Evolutionary conservation across 1,139 yeast genomes (phyloP).

Genomic region (Scheffersomyces quercinus): DNA sequence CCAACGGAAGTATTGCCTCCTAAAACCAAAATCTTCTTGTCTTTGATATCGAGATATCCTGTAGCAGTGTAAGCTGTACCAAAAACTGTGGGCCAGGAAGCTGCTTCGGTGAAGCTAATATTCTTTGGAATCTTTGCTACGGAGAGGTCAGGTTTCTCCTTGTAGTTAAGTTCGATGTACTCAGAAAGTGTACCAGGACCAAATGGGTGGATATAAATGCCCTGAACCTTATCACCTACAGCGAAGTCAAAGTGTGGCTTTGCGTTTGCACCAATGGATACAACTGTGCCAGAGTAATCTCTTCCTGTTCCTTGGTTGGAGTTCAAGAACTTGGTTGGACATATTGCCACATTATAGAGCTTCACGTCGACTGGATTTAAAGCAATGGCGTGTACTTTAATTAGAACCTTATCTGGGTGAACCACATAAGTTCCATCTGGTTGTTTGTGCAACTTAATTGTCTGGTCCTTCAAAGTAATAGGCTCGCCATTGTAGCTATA

Average conservation of each 20-base stretch:
- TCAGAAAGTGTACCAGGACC: slow-evolving; percentile 55
- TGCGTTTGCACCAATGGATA: slow-evolving; percentile 54
- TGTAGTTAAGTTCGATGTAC: slow-evolving; percentile 40
- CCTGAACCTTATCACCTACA: slow-evolving; percentile 68
- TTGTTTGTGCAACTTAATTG: slow-evolving; percentile 24
- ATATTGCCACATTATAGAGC: slow-evolving; percentile 38
- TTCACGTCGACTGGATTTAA: slow-evolving; percentile 71
- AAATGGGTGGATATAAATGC: slow-evolving; percentile 46
- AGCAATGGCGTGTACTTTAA: slow-evolving; percentile 60
- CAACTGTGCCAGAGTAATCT: slow-evolving; percentile 68
- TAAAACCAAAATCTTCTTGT: slow-evolving; percentile 51
- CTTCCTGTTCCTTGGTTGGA: slow-evolving; percentile 60
- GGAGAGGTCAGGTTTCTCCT: slow-evolving; percentile 39
- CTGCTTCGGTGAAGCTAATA: slow-evolving; percentile 54
- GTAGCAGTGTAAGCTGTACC: slow-evolving; percentile 57
- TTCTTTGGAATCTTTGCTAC: slow-evolving; percentile 49
- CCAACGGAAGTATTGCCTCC: slow-evolving; percentile 84
- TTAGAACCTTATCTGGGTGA: slow-evolving; percentile 48
- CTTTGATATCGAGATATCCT: slow-evolving; percentile 26
- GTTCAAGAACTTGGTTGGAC: slow-evolving; percentile 15
- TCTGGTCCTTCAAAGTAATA: slow-evolving; percentile 11
- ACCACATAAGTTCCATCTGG: slow-evolving; percentile 36
- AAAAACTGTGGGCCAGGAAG: slow-evolving; percentile 56
- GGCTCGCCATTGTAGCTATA: slow-evolving; percentile 14
- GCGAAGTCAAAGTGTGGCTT: slow-evolving; percentile 30